phyloP scores from a whole-genome alignment of 345 rosid species.

The Salix viminalis region DNA sequence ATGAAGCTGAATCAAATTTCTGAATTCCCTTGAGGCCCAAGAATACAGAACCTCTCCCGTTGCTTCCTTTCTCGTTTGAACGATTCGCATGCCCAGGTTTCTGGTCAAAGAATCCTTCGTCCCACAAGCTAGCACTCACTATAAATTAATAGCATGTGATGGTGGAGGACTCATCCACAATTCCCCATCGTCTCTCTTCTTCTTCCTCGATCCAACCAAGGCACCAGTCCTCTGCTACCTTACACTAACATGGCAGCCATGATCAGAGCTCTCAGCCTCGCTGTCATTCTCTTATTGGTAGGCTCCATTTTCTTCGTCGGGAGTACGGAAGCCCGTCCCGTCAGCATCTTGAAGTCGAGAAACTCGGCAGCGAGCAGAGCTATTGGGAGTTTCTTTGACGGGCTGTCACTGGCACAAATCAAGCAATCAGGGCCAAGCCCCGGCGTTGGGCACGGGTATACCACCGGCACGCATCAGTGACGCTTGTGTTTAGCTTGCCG shows the following conservation, averaged over 20 bases:
- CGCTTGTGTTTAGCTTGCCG: background rate
- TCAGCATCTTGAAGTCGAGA: constrained; percentile 18
- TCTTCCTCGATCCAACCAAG: background rate
- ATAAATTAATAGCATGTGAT: background rate
- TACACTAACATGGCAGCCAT: constrained; percentile 19
- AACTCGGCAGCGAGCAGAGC: constrained; percentile 10
- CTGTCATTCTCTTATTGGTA: constrained; percentile 21
- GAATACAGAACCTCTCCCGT: constrained; percentile 23
- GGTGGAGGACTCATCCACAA: background rate
- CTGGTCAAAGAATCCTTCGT: constrained; percentile 16
- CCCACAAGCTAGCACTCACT: background rate
- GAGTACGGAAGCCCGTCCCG: constrained; percentile 36
- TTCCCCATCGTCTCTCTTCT: background rate
- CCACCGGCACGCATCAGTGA: constrained; percentile 1
- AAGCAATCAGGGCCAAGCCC: constrained; percentile 36
- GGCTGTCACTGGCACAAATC: constrained; percentile 39
- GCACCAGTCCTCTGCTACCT: background rate
- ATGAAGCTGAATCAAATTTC: background rate
- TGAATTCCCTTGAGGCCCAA: background rate
- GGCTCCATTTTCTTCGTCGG: constrained; percentile 20
- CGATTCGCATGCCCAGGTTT: background rate
- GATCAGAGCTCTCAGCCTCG: constrained; percentile 15
- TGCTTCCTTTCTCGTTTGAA: constrained; percentile 24
- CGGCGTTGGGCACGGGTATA: constrained; percentile 1
- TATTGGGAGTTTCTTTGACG: constrained; percentile 33